Conservation (phyloP, 768 basidiomycete species). For the Trametopsis cervina region DNA sequence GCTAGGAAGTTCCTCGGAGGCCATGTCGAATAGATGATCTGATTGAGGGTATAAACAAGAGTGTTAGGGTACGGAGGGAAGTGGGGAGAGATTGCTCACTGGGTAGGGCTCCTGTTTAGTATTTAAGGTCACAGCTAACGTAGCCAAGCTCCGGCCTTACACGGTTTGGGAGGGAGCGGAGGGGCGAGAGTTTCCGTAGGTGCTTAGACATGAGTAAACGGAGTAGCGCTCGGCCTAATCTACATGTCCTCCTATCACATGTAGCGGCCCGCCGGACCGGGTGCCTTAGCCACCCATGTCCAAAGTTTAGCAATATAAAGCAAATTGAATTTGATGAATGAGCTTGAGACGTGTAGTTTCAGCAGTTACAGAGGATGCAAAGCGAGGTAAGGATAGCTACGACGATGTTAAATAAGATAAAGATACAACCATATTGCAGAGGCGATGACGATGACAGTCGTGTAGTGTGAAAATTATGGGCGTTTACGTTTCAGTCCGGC, state of each 20-base stretch:
- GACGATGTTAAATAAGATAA: slow-evolving; percentile 12
- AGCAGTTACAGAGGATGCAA: background rate
- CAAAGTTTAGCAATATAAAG: too few species aligned
- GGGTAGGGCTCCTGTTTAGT: too few species aligned
- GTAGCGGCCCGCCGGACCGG: slow-evolving; percentile 8
- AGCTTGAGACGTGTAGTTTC: too few species aligned
- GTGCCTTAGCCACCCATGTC: too few species aligned
- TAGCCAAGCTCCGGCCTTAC: background rate
- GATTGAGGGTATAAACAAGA: slow-evolving; percentile 6
- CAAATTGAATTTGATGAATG: too few species aligned
- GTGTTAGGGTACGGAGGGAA: slow-evolving; percentile 2
- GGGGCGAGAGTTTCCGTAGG: too few species aligned
- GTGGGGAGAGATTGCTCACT: background rate
- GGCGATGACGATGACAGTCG: background rate
- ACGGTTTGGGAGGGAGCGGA: too few species aligned
- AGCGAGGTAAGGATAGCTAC: background rate
- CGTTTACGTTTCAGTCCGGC: slow-evolving; percentile 59
- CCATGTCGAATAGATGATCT: slow-evolving; percentile 16
- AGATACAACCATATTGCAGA: slow-evolving; percentile 8
- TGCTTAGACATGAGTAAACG: background rate
- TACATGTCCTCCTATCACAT: background rate
- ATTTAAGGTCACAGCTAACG: background rate
- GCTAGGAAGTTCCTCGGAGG: slow-evolving; percentile 58
- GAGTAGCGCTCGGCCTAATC: background rate
- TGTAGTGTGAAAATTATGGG: slow-evolving; percentile 26